phyloP scores from a whole-genome alignment of 2,329 filamentous ascomycete genomes.

The Chaetomiaceae sp. region DNA sequence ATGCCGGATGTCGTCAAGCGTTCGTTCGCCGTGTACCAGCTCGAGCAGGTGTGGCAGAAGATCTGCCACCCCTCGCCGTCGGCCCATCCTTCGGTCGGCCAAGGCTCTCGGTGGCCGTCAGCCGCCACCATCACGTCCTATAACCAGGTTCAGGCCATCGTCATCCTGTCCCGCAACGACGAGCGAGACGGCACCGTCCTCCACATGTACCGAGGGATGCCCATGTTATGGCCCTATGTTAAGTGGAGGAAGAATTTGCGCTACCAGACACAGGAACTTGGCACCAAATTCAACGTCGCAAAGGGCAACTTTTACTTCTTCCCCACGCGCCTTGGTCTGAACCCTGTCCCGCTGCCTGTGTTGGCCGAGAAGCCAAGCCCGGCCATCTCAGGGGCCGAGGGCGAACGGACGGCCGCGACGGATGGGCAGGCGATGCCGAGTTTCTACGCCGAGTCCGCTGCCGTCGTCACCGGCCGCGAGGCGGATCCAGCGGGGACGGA shows the following conservation, averaged over 20 bases:
- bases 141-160: slow-evolving; percentile 4
- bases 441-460: background rate
- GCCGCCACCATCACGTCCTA: background rate
- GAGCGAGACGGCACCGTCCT: slow-evolving; percentile 1
- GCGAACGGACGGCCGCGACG: no score
- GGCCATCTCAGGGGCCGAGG: no score
- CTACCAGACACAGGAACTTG: background rate
- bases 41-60: background rate
- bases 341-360: background rate
- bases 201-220: background rate
- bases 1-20: background rate
- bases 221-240: background rate
- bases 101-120: background rate
- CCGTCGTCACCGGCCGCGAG: slow-evolving; percentile 1
- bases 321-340: background rate
- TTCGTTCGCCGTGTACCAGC: no score
- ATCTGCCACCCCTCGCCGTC: slow-evolving; percentile 6
- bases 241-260: background rate
- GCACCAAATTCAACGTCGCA: background rate
- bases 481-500: slow-evolving; percentile 1
- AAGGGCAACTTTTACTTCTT: background rate
- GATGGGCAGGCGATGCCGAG: no score
- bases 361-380: no score
- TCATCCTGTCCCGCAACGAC: slow-evolving; percentile 5
- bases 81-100: slow-evolving; percentile 4